A percentile compares a stretch with the other conserved stretches of the same genome.
phyloP scores from a whole-genome alignment of 208 protist species.

The Leishmania lainsoni region DNA sequence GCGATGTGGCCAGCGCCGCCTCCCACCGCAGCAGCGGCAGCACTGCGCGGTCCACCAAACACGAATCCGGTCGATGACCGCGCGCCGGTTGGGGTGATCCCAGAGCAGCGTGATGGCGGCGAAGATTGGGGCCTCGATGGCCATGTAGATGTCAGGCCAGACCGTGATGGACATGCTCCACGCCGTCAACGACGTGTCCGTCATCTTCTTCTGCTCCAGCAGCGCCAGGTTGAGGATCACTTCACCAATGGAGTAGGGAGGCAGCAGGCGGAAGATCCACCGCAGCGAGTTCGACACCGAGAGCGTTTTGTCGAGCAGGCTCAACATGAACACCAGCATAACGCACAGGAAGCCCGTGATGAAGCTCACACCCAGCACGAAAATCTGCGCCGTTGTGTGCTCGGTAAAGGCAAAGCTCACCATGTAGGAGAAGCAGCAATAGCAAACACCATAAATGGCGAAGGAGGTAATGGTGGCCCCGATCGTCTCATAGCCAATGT shows the following conservation, averaged over 20 bases:
- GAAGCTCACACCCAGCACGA: slow-evolving; percentile 57
- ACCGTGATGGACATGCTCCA: slow-evolving; percentile 41
- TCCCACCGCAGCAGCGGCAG: neutral
- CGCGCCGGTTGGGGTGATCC: slow-evolving; percentile 48
- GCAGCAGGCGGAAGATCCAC: slow-evolving; percentile 59
- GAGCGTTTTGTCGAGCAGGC: slow-evolving; percentile 36
- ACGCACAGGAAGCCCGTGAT: slow-evolving; percentile 68
- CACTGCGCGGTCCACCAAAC: neutral
- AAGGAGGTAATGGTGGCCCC: slow-evolving; percentile 44
- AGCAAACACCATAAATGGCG: slow-evolving; percentile 48
- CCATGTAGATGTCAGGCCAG: slow-evolving; percentile 58
- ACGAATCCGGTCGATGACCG: slow-evolving; percentile 15
- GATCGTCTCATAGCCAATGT: slow-evolving; percentile 39
- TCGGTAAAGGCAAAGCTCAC: slow-evolving; percentile 61
- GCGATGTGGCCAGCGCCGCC: neutral
- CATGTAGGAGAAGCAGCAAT: slow-evolving; percentile 42
- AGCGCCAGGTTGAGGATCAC: slow-evolving; percentile 58
- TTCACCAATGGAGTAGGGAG: slow-evolving; percentile 63
- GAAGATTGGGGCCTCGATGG: slow-evolving; percentile 48
- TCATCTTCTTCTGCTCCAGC: slow-evolving; percentile 27
- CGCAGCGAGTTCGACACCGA: slow-evolving; percentile 33
- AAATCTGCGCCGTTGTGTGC: slow-evolving; percentile 60
- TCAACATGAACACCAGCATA: slow-evolving; percentile 52
- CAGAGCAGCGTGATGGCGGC: slow-evolving; percentile 38
- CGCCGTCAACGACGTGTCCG: slow-evolving; percentile 11